phyloP scores from a whole-genome alignment of 345 rosid species.

The sweet orange (Citrus sinensis) region DNA sequence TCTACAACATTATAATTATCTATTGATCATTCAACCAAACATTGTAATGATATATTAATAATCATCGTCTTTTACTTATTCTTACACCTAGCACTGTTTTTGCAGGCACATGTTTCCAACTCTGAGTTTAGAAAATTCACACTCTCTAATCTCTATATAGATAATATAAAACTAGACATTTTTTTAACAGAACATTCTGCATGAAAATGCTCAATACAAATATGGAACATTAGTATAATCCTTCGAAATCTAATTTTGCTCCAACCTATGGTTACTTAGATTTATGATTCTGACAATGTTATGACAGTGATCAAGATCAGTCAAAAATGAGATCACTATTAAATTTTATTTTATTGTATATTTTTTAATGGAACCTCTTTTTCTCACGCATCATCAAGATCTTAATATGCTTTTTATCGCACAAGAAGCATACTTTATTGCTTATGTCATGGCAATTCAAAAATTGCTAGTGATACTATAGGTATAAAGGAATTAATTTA shows the following conservation, averaged over 20 bases:
- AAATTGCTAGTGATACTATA: constrained; percentile 2
- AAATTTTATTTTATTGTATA: background rate
- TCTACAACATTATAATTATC: constrained; percentile 37
- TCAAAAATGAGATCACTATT: background rate
- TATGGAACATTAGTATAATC: background rate
- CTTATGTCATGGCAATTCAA: background rate
- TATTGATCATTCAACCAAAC: constrained; percentile 46
- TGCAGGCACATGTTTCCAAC: constrained; percentile 56
- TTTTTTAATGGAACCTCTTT: constrained; percentile 26
- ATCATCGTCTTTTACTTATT: constrained; percentile 47
- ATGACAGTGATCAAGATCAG: constrained; percentile 5
- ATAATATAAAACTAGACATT: background rate
- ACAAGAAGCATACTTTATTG: background rate
- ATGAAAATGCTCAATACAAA: constrained; percentile 23
- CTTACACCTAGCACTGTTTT: constrained; percentile 28
- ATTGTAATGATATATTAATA: constrained; percentile 60
- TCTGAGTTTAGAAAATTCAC: constrained; percentile 1
- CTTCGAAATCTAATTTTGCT: constrained; percentile 7
- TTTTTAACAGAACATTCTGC: constrained; percentile 10
- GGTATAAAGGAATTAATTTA: constrained; percentile 21
- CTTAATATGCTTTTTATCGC: constrained; percentile 10
- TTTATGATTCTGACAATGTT: constrained; percentile 18
- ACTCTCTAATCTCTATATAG: background rate
- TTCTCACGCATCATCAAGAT: constrained; percentile 7
- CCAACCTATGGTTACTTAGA: constrained; percentile 15